Conservation (phyloP, 148 eudicot species). For the Gaultheria prostrata region DNA sequence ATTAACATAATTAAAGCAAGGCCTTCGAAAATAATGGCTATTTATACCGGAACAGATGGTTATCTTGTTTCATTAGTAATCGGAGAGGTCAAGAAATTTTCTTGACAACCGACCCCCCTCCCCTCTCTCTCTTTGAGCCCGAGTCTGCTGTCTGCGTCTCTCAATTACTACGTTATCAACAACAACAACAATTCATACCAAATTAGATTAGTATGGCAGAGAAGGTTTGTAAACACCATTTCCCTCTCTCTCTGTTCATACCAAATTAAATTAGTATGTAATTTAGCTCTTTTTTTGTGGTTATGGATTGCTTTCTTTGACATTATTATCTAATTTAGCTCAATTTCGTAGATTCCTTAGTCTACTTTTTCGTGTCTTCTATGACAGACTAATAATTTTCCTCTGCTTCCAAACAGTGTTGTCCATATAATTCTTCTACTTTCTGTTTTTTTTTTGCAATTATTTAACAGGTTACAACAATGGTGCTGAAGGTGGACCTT, state of each 20-base stretch:
- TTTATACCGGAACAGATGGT: too few relatives aligned
- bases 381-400: neutral
- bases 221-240: conserved; percentile 8
- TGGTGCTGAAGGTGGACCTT: conserved; percentile 77
- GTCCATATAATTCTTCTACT: neutral
- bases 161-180: neutral
- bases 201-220: neutral
- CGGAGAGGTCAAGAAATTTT: too few relatives aligned
- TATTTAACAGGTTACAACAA: conserved; percentile 45
- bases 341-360: neutral
- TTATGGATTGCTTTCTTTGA: neutral
- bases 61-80: neutral
- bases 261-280: neutral
- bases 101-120: neutral
- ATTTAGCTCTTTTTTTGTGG: too few relatives aligned
- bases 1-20: neutral
- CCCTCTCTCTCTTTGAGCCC: neutral
- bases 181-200: neutral
- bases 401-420: neutral
- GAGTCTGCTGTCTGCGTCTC: neutral
- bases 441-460: neutral
- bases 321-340: neutral
- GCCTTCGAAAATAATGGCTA: neutral
- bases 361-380: neutral
- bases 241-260: neutral